Evolutionary conservation across 208 protist species (phyloP).

Genomic region (Trypanosoma lewisi): DNA sequence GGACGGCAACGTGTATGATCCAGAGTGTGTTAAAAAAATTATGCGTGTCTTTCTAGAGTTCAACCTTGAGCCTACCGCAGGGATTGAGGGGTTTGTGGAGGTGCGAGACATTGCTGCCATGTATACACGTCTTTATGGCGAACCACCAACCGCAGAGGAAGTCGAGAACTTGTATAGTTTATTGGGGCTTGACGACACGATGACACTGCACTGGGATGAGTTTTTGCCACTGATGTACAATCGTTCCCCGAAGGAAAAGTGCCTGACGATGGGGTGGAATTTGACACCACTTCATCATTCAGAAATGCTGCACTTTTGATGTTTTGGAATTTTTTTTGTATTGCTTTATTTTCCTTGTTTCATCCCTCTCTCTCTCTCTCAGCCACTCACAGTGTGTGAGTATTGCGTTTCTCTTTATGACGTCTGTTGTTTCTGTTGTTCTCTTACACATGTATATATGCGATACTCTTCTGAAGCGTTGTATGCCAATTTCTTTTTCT

Average conservation of each 20-base stretch:
- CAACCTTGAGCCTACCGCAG: conserved; percentile 39
- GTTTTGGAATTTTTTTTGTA: background rate
- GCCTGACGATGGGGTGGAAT: conserved; percentile 8
- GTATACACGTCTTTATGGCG: conserved; percentile 36
- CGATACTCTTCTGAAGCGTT: background rate
- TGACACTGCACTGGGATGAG: conserved; percentile 75
- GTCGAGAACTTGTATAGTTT: conserved; percentile 27
- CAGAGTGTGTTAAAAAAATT: conserved; percentile 34
- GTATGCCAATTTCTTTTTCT: background rate
- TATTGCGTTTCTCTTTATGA: conserved; percentile 1
- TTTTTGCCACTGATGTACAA: conserved; percentile 73
- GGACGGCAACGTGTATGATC: conserved; percentile 48
- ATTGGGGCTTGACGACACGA: conserved; percentile 44
- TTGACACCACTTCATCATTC: conserved; percentile 23
- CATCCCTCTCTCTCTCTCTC: conserved; percentile 5
- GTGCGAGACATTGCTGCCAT: conserved; percentile 46
- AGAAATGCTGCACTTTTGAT: conserved; percentile 31
- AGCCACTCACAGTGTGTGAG: background rate
- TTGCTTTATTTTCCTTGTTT: background rate
- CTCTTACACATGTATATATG: background rate
- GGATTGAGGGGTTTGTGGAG: conserved; percentile 47
- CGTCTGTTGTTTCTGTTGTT: background rate
- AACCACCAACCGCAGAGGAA: conserved; percentile 27
- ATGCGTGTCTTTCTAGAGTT: conserved; percentile 61
- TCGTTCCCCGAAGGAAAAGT: conserved; percentile 27